Base-by-base conservation (phyloP, 1,284 basidiomycete genomes). In the Ceratobasidium sp. region DNA sequence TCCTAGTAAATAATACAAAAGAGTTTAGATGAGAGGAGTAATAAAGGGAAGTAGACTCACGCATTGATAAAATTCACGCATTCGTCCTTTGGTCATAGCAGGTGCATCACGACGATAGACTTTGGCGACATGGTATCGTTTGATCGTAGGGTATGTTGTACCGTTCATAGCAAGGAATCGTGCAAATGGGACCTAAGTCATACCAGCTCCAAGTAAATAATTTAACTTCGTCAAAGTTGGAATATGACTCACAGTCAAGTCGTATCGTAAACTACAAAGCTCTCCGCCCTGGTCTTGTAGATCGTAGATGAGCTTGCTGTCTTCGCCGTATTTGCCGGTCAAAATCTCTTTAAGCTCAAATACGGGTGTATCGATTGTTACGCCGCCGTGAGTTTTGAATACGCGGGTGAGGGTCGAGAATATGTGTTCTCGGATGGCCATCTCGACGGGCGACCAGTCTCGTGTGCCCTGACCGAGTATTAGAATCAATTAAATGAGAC, bases 241-340 rank as follows among this genome's bases (percentile, higher is more conserved):
- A 63, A 78, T 68, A n/a, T 12, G 39, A 83, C 87, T 80, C 79
- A 89, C 97, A 28, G 97, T 99, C 83, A 99, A 92, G 85, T 99
- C 97, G 84, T 99, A 99, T 78, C 97, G 89, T 81, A 99, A 87
- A 26, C 95, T 95, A 81, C 98, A 94, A 82, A 99, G 91, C 86
- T 99, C 98, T 39, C 98, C 97, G n/a, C 97, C 98, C 85, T 99
- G 98, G 86, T 99, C 98, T 88, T 94, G 92, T 72, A 99, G 90
- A 86, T 99, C 97, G 85, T 98, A 99, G 82, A 99, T 99, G 83
- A 99, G 92, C 86, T 99, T 99, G 67, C 93, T 91, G 85, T 99
- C 97, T 86, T 99, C 98, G 78, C 96, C 97, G 82, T 98, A 98
- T 87, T 99, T 99, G 81, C 96, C 97, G 0, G 95, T 91, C 64